These are phyloP conservation scores for Kwoniella pini DNA, from an alignment of 768 basidiomycete species.

Conservation along the genomic window DNA sequence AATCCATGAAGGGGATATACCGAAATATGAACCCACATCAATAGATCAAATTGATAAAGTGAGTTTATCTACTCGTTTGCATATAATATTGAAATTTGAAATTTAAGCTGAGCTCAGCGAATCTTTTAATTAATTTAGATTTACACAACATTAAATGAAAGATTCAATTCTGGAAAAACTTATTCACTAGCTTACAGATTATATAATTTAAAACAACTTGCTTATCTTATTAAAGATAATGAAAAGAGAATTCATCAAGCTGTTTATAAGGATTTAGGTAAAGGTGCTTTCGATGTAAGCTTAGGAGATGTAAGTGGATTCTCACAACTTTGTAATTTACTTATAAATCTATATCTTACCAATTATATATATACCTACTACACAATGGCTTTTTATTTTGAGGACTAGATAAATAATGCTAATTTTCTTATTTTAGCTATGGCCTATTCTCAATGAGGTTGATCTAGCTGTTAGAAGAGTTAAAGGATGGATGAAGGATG, in stretches of 20 bases:
- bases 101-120: neutral
- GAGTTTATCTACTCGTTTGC: neutral
- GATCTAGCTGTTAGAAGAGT: conserved; percentile 46
- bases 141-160: conserved; percentile 22
- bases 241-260: conserved; percentile 38
- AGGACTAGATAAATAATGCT: neutral
- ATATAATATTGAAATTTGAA: neutral
- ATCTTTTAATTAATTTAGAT: conserved; percentile 31
- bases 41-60: conserved; percentile 14
- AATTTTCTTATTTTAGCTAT: conserved; percentile 27
- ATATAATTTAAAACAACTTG: conserved; percentile 52
- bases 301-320: conserved; percentile 42
- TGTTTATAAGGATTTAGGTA: conserved; percentile 47
- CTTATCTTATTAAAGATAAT: conserved; percentile 53
- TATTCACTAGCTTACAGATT: conserved; percentile 41
- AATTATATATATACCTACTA: no score
- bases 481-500: conserved; percentile 51
- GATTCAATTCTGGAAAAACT: conserved; percentile 33
- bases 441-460: conserved; percentile 42
- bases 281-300: conserved; percentile 33
- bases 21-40: conserved; percentile 7
- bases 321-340: no score
- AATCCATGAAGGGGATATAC: conserved; percentile 1
- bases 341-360: no score
- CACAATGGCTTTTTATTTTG: neutral